Percentiles rank a stretch among this genome's conserved stretches.
phyloP scores from a whole-genome alignment of 2,329 filamentous ascomycete genomes.

The Raffaelea albimanens region DNA sequence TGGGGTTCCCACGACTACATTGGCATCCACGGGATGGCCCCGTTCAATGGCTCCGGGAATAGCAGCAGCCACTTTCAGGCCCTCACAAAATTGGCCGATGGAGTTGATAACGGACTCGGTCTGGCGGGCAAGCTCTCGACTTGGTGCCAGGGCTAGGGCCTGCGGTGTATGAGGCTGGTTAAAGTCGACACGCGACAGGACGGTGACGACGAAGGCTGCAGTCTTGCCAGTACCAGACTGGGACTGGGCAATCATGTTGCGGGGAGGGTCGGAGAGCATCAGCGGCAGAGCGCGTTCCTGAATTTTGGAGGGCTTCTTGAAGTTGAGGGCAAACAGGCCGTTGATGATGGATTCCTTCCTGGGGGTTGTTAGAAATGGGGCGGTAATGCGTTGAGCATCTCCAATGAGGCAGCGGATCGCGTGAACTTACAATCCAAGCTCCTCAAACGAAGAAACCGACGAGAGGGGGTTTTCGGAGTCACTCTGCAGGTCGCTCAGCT shows the following conservation, averaged over 20 bases:
- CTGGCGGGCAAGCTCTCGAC: slow-evolving; percentile 87
- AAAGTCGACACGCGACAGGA: slow-evolving; percentile 78
- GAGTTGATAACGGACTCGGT: slow-evolving; percentile 76
- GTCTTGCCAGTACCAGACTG: slow-evolving; percentile 98
- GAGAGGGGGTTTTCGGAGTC: slow-evolving; percentile 81
- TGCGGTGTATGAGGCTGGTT: slow-evolving; percentile 61
- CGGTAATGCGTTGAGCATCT: too few relatives aligned
- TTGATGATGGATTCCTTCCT: slow-evolving; percentile 58
- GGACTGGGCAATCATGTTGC: slow-evolving; percentile 96
- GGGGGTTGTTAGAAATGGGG: slow-evolving; percentile 1
- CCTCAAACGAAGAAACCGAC: slow-evolving; percentile 74
- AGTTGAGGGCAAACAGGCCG: slow-evolving; percentile 72
- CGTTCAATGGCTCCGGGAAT: slow-evolving; percentile 70
- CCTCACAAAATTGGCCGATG: slow-evolving; percentile 76
- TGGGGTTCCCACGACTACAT: slow-evolving; percentile 85
- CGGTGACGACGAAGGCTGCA: slow-evolving; percentile 88
- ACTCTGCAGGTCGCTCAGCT: slow-evolving; percentile 78
- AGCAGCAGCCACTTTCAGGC: slow-evolving; percentile 68
- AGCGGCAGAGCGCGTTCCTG: slow-evolving; percentile 91
- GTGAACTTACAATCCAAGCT: slow-evolving; percentile 67
- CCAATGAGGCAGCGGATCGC: neutral
- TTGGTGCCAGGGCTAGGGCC: slow-evolving; percentile 82
- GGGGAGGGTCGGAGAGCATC: slow-evolving; percentile 75
- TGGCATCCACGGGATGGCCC: slow-evolving; percentile 58
- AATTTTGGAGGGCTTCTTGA: slow-evolving; percentile 93